Conservation (phyloP, 2,329 filamentous ascomycete species). For the Ustulina deusta region DNA sequence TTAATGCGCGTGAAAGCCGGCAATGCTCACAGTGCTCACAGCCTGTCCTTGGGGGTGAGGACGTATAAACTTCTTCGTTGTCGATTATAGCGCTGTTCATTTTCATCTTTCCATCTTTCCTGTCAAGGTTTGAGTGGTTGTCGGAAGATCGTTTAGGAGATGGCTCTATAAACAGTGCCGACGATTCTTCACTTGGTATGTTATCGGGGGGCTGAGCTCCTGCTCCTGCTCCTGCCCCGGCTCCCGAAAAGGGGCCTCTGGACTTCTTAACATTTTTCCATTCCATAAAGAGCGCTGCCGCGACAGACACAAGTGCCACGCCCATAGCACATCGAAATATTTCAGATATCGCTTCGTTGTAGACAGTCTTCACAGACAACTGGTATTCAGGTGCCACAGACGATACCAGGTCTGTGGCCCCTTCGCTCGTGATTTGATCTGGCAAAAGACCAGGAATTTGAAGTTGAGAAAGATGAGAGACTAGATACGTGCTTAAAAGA, state of each 20-base stretch:
- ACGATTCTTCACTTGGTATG: slow-evolving; percentile 18
- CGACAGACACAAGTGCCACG: slow-evolving; percentile 60
- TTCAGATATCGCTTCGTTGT: slow-evolving; percentile 66
- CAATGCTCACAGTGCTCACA: slow-evolving; percentile 45
- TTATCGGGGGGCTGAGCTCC: slow-evolving; percentile 11
- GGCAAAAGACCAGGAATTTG: slow-evolving; percentile 53
- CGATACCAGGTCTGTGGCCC: slow-evolving; percentile 64
- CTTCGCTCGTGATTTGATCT: slow-evolving; percentile 51
- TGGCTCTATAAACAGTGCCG: slow-evolving; percentile 15
- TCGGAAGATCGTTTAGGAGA: slow-evolving; percentile 21
- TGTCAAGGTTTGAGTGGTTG: slow-evolving; percentile 14
- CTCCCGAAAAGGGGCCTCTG: slow-evolving; percentile 27
- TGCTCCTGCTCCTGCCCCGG: slow-evolving; percentile 15
- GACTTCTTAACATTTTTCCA: slow-evolving; percentile 70
- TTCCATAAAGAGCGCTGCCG: slow-evolving; percentile 66
- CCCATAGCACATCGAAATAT: slow-evolving; percentile 69
- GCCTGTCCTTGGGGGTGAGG: slow-evolving; percentile 15
- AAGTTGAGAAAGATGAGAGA: slow-evolving; percentile 48
- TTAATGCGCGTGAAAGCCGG: slow-evolving; percentile 37
- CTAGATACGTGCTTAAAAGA: slow-evolving; percentile 53
- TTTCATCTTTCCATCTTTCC: slow-evolving; percentile 22
- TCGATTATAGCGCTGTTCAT: slow-evolving; percentile 16
- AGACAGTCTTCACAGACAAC: slow-evolving; percentile 63
- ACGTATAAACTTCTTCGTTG: not conserved
- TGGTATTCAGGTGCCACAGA: slow-evolving; percentile 60